These are phyloP conservation scores for Candida takata DNA, from an alignment of 805 yeast genomes.

Conservation along the genomic window DNA sequence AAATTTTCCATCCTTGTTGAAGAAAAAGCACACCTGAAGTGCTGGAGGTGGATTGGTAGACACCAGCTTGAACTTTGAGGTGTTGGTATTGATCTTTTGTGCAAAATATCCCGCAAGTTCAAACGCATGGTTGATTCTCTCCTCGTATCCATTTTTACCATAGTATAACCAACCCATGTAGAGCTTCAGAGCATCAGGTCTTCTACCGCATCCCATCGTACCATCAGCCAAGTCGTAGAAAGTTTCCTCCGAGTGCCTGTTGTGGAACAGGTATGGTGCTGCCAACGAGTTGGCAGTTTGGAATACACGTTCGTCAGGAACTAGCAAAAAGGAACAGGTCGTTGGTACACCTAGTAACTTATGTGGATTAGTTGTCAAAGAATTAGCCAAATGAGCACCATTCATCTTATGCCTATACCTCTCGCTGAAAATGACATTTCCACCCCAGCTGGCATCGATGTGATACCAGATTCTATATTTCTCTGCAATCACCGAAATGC, in stretches of 20 bases:
- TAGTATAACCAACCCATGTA: conserved; percentile 78
- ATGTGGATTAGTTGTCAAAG: conserved; percentile 79
- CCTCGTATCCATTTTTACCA: conserved; percentile 58
- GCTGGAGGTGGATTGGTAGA: conserved; percentile 62
- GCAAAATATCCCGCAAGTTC: conserved; percentile 59
- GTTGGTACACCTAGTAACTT: conserved; percentile 85
- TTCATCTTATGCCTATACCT: conserved; percentile 37
- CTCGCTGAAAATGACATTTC: conserved; percentile 64
- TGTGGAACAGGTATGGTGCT: conserved; percentile 80
- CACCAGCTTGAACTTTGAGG: conserved; percentile 47
- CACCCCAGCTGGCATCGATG: conserved; percentile 91
- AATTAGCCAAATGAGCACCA: conserved; percentile 64
- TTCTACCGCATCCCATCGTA: conserved; percentile 87
- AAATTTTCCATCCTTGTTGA: conserved; percentile 37
- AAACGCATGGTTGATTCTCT: conserved; percentile 68
- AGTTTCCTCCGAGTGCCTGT: conserved; percentile 39
- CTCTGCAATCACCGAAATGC: conserved; percentile 47
- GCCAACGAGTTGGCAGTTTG: conserved; percentile 66
- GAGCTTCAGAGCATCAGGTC: conserved; percentile 75
- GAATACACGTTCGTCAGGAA: conserved; percentile 62
- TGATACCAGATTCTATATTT: conserved; percentile 66
- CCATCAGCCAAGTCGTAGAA: conserved; percentile 77
- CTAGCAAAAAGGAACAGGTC: conserved; percentile 63
- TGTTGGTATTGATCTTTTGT: conserved; percentile 26
- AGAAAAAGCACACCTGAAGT: conserved; percentile 78